Evolutionary conservation across 805 yeast species (phyloP).

Genomic region (Metschnikowia proteae): DNA sequence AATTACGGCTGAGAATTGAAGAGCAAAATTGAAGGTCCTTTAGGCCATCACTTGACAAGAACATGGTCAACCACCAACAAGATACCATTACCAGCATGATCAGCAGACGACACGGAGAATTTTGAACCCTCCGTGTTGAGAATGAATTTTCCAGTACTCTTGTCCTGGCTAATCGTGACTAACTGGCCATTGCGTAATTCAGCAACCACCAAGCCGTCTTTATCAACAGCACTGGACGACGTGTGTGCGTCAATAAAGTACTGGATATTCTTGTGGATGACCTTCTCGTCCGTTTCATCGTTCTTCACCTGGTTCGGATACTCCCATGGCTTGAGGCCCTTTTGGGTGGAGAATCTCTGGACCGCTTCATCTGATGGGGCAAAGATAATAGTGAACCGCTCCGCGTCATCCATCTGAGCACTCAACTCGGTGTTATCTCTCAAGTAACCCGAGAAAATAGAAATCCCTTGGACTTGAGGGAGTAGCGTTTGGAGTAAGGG

Average conservation of each 20-base stretch:
- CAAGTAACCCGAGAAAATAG: conserved; percentile 67
- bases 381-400: conserved; percentile 48
- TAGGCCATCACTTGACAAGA: conserved; percentile 15
- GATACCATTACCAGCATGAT: conserved; percentile 38
- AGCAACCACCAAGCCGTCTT: not conserved
- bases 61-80: conserved; percentile 36
- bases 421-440: conserved; percentile 56
- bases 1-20: not conserved
- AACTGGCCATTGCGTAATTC: conserved; percentile 8
- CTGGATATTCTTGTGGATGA: conserved; percentile 49
- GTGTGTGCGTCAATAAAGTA: conserved; percentile 64
- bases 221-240: conserved; percentile 4
- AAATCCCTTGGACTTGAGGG: conserved; percentile 39
- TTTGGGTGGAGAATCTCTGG: conserved; percentile 34
- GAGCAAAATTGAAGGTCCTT: not conserved
- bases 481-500: conserved; percentile 33
- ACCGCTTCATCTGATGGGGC: conserved; percentile 68
- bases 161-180: conserved; percentile 3
- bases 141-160: conserved; percentile 1
- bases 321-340: conserved; percentile 74
- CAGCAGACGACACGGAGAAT: conserved; percentile 24
- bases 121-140: conserved; percentile 16
- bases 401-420: conserved; percentile 43
- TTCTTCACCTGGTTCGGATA: conserved; percentile 54
- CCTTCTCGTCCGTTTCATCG: conserved; percentile 30